phyloP scores from a whole-genome alignment of 148 eudicot species.

The Talinum fruticosum region DNA sequence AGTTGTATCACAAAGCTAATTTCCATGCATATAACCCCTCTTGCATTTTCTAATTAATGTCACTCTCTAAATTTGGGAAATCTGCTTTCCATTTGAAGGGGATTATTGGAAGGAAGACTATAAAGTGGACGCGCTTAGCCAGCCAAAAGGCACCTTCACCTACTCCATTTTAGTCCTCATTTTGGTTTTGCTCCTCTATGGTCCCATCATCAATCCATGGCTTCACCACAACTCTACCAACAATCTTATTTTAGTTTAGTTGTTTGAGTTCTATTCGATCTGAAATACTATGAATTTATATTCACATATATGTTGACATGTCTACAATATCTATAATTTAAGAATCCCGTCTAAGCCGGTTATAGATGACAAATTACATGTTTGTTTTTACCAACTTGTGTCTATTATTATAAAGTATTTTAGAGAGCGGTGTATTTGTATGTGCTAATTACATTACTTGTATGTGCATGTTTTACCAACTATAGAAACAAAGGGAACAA shows the following conservation, averaged over 20 bases:
- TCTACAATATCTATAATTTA: no score
- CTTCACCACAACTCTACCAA: neutral
- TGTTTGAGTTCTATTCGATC: neutral
- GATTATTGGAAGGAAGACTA: neutral
- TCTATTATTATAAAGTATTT: no score
- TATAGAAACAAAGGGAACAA: no score
- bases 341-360: no score
- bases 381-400: no score
- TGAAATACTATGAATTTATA: no score
- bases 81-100: neutral
- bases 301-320: no score
- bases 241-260: neutral
- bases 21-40: neutral
- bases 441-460: no score
- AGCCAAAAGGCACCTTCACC: neutral
- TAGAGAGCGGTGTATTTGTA: no score
- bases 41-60: neutral
- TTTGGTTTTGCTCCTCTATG: neutral
- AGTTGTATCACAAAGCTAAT: neutral
- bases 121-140: neutral
- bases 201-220: neutral
- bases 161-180: neutral
- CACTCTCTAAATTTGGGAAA: neutral
- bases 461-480: no score
- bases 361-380: no score